Percentiles rank a stretch among this genome's conserved stretches.
Conservation (phyloP, 1,284 basidiomycete species). For the Cutaneotrichosporon spelunceum region DNA sequence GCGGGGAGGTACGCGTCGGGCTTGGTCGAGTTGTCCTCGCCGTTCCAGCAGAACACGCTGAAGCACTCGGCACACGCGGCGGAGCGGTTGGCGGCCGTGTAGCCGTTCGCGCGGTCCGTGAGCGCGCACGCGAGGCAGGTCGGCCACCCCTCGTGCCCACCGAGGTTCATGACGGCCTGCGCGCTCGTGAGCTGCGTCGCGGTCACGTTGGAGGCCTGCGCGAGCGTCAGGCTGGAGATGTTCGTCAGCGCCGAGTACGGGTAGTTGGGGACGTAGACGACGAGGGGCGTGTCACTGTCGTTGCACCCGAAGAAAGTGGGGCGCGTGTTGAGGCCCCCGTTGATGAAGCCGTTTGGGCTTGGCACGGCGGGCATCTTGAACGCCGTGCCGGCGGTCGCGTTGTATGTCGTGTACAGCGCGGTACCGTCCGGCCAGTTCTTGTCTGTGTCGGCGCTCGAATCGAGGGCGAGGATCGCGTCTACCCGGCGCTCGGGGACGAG, state of each 20-base stretch:
- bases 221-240: conserved; percentile 50
- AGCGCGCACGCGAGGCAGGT: conserved; percentile 53
- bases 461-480: conserved; percentile 57
- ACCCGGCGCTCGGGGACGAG: conserved; percentile 54
- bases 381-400: conserved; percentile 28
- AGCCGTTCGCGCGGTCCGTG: conserved; percentile 38
- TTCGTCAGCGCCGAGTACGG: conserved; percentile 51
- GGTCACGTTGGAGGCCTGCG: conserved; percentile 40
- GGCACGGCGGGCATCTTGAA: conserved; percentile 53
- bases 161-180: conserved; percentile 36
- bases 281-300: conserved; percentile 50
- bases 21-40: conserved; percentile 31
- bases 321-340: conserved; percentile 55
- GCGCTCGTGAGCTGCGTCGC: conserved; percentile 36
- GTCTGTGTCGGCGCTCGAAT: conserved; percentile 54
- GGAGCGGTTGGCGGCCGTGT: conserved; percentile 23
- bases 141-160: conserved; percentile 45
- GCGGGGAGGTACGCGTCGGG: conserved; percentile 38
- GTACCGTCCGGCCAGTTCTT: conserved; percentile 56
- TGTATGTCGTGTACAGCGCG: conserved; percentile 46
- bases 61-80: conserved; percentile 47
- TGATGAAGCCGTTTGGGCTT: conserved; percentile 53
- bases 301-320: conserved; percentile 53
- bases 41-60: conserved; percentile 49
- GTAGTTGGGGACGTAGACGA: conserved; percentile 54